Conservation (phyloP, 768 basidiomycete species). For the Pisolithus marmoratus region DNA sequence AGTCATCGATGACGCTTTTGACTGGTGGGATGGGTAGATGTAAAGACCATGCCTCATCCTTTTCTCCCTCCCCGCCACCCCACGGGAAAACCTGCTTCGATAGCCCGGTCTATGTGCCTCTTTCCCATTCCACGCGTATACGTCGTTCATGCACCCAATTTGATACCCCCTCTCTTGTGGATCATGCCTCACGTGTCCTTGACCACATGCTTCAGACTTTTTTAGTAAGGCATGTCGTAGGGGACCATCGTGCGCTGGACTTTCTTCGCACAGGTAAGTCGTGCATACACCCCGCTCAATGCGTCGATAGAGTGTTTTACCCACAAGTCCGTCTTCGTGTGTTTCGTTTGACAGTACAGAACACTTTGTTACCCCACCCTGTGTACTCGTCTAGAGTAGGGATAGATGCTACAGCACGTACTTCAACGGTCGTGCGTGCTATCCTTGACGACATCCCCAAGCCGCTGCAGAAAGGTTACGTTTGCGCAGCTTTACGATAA, state of each 20-base stretch:
- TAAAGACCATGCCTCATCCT: constrained; percentile 16
- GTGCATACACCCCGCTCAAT: neutral
- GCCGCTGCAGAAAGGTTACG: too few relatives aligned
- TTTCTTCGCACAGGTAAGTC: constrained; percentile 76
- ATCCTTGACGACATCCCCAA: too few relatives aligned
- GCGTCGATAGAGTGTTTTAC: neutral
- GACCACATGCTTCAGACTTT: constrained; percentile 44
- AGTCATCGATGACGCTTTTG: too few relatives aligned
- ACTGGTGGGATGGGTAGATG: constrained; percentile 20
- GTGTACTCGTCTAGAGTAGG: too few relatives aligned
- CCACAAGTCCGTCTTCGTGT: neutral
- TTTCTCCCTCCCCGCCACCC: neutral
- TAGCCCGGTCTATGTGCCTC: constrained; percentile 19
- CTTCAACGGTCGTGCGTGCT: too few relatives aligned
- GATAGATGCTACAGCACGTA: too few relatives aligned
- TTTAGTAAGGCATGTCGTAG: constrained; percentile 53
- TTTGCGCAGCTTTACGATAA: too few relatives aligned
- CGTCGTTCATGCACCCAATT: constrained; percentile 75
- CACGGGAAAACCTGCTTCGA: neutral
- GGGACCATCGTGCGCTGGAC: constrained; percentile 71
- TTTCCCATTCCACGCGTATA: constrained; percentile 60
- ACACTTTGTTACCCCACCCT: too few relatives aligned
- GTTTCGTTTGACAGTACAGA: too few relatives aligned
- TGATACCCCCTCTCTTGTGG: constrained; percentile 70
- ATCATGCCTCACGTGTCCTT: constrained; percentile 65